These are phyloP conservation scores for Lactifluus pinguis DNA, from an alignment of 768 basidiomycete genomes.

Conservation along the genomic window DNA sequence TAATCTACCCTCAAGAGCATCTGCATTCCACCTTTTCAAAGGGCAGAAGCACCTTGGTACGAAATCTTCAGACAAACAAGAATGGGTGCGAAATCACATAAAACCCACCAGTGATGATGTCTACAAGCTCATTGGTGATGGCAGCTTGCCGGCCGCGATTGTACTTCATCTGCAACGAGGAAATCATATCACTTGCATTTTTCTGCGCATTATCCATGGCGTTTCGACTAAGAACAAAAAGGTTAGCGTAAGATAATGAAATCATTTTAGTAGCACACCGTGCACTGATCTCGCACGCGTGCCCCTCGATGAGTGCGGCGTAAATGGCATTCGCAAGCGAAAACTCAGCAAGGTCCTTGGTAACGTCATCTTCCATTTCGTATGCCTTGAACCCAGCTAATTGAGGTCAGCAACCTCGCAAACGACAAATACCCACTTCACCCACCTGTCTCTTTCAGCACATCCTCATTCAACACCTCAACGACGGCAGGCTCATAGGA, in stretches of 20 bases:
- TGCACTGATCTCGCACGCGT: conserved; percentile 90
- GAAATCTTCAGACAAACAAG: neutral
- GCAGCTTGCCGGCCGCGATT: conserved; percentile 98
- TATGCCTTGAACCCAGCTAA: conserved; percentile 87
- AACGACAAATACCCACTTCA: conserved; percentile 16
- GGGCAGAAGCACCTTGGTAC: conserved; percentile 38
- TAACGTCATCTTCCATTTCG: conserved; percentile 95
- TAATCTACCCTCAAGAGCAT: neutral
- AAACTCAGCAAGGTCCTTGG: conserved; percentile 91
- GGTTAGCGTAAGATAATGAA: neutral
- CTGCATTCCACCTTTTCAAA: conserved; percentile 25
- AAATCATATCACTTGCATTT: conserved; percentile 95
- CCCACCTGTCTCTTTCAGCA: conserved; percentile 74
- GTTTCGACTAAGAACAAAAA: conserved; percentile 56
- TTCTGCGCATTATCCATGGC: conserved; percentile 99
- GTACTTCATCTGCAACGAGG: conserved; percentile 82
- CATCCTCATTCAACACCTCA: conserved; percentile 74
- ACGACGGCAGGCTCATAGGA: conserved; percentile 75
- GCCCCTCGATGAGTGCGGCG: conserved; percentile 87
- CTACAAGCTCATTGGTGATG: conserved; percentile 92
- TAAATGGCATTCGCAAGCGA: conserved; percentile 94
- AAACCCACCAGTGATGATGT: conserved; percentile 77
- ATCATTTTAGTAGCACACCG: conserved; percentile 40
- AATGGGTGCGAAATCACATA: neutral
- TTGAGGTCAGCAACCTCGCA: neutral